Base-by-base conservation (phyloP, 169 alveolate species). In the Plasmodium malariae region DNA sequence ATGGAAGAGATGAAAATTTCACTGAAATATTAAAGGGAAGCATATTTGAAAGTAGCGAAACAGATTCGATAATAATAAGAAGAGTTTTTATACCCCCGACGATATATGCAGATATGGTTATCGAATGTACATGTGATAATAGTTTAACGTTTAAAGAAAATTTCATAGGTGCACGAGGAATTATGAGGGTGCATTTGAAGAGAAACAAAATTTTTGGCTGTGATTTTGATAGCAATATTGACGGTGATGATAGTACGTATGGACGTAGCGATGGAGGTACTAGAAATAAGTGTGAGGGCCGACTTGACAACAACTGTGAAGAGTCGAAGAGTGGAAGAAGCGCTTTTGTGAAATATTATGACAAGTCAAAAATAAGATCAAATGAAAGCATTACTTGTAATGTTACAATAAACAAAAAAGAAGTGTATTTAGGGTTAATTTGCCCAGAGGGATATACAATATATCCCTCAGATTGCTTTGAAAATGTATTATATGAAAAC, bases 41-140 rank as follows among this genome's bases (percentile, higher is more conserved):
- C 14, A 7, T 62, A 34, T 36, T 19, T 48, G 76, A 76, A 60
- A 76, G 32, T 19, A 43, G 45, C 9, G 76, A 62, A 12, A 76
- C 36, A 6, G 89, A 76, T 48, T 19, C 17, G 9, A 2, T 17
- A 9, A 62, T 37, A 12, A 63, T 63, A 21, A 76, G 76, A n/a
- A 63, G 19, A 24, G 89, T 63, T 40, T 76, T 76, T 26, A 76
- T 76, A 14, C 76, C 89, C 3, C 89, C 89, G 7, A 43, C 76
- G 1, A 76, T 76, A 24, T 60, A 40, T 14, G 48, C 12, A 28
- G 74, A 76, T 76, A 14, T 55, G 34, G 19, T 45, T 45, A 62
- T 76, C 4, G 89, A 76, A 54, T 76, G 89, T 36, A 30, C 89
- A 30, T 76, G 89, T 62, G 89, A 76, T 55, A 76, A 76, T 17